phyloP scores from a whole-genome alignment of 305 asterid species.

The Euphrasia arctica region DNA sequence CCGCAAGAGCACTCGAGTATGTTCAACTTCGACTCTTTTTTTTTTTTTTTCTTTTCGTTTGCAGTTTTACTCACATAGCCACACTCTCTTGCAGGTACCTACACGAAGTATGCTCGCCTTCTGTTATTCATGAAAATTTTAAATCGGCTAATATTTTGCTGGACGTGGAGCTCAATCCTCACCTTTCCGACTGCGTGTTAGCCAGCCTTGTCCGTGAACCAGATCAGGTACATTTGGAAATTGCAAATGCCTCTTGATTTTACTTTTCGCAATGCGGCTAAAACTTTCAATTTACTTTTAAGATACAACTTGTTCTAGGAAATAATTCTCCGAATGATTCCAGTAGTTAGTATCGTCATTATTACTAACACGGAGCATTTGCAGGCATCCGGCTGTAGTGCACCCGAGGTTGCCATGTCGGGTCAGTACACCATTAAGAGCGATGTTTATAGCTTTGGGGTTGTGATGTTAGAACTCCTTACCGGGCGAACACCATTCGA shows the following conservation, averaged over 20 bases:
- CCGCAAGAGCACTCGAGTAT: slow-evolving; percentile 95
- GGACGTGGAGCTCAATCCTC: slow-evolving; percentile 88
- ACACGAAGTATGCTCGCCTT: slow-evolving; percentile 95
- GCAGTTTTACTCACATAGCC: not conserved
- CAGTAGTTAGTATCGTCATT: not conserved
- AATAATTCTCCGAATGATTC: not conserved
- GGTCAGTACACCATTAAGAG: slow-evolving; percentile 90
- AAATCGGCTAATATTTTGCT: slow-evolving; percentile 88
- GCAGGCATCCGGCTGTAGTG: slow-evolving; percentile 80
- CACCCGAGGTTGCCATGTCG: slow-evolving; percentile 95
- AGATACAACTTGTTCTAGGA: not conserved
- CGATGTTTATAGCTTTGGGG: slow-evolving; percentile 86
- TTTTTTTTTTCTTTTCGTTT: too few relatives aligned
- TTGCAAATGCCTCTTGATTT: not conserved
- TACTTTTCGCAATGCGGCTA: too few relatives aligned
- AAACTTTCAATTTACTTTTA: too few relatives aligned
- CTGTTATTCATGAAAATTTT: slow-evolving; percentile 77
- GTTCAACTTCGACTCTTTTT: slow-evolving; percentile 18
- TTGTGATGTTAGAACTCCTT: slow-evolving; percentile 74
- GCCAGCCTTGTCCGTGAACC: slow-evolving; percentile 68
- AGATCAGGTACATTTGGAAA: slow-evolving; percentile 56
- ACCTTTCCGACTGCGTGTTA: slow-evolving; percentile 88
- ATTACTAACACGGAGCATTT: slow-evolving; percentile 10
- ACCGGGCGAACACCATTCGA: slow-evolving; percentile 91
- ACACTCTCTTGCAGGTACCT: slow-evolving; percentile 55